Conservation (phyloP, 805 yeast genomes). For the Jamesozyma lodderae region DNA sequence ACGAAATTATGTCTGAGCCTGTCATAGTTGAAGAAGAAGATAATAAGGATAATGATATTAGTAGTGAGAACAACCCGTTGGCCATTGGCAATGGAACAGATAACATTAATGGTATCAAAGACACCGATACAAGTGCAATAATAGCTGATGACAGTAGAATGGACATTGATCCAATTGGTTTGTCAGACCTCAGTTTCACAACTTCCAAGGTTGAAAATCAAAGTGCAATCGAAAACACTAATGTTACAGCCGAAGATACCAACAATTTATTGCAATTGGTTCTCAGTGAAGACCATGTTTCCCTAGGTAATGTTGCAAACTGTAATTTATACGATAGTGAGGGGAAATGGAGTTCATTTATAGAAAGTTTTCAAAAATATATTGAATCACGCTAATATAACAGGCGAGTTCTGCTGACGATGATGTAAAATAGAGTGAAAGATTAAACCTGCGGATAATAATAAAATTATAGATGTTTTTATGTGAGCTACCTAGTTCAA, state of each 20-base stretch:
- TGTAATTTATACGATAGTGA: slow-evolving; percentile 21
- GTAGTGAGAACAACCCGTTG: slow-evolving; percentile 5
- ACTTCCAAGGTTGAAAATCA: too few species aligned
- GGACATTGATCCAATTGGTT: slow-evolving; percentile 5
- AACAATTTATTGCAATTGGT: slow-evolving; percentile 12
- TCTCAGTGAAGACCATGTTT: slow-evolving; percentile 25
- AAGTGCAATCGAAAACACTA: neutral
- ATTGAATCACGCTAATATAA: too few species aligned
- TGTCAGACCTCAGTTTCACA: too few species aligned
- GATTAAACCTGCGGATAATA: too few species aligned
- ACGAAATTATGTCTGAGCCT: slow-evolving; percentile 26
- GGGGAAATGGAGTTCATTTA: slow-evolving; percentile 19
- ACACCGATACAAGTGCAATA: slow-evolving; percentile 3
- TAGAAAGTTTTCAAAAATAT: slow-evolving; percentile 1
- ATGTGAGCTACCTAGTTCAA: too few species aligned
- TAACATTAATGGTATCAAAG: slow-evolving; percentile 1
- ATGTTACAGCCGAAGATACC: neutral
- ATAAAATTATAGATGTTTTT: too few species aligned
- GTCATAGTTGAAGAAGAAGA: slow-evolving; percentile 9
- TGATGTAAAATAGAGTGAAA: too few species aligned
- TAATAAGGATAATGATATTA: slow-evolving; percentile 9
- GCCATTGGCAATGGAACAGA: slow-evolving; percentile 2
- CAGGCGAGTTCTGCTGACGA: too few species aligned
- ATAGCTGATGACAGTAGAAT: slow-evolving; percentile 2
- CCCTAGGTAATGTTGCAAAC: slow-evolving; percentile 11